Base-by-base conservation (phyloP, 176 grass and related monocot genomes). In the Panicum miliaceum region DNA sequence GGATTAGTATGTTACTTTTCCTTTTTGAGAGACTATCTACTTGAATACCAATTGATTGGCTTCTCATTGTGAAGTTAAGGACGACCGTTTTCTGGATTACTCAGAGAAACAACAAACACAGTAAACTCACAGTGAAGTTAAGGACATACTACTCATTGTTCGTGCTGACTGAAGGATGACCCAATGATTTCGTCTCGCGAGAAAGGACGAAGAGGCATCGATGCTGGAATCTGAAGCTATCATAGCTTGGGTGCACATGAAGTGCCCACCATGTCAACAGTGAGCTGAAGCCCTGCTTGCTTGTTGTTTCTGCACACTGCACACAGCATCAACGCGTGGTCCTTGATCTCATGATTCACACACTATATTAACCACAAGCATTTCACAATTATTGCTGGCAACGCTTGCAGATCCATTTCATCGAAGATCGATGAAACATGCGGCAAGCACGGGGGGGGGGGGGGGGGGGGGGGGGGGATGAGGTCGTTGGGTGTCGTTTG, bases 221-320 rank as follows among this genome's bases (percentile, higher is more conserved):
- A 73, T 73, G 26, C 8, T 15, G 4, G 26, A 19, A 51, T 51
- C 15, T 12, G 72, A 75, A 73, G 15, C 14, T 48, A 50, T 19
- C 25, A 19, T 73, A 51, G 15, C 23, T 1, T 52, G 25, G 25
- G 46, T 19, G 6, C 12, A 23, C 15, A 52, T 46, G 8, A 72
- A 72, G 69, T 72, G n/a, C 46, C 46, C 68, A 73, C 45, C 43
- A 35, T 32, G 26, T 2, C 47, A 52, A 29, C 69, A 72, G 69
- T 29, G 43, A 72, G 42, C 13, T 10, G 46, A 34, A 34, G 45
- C 26, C 2, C 69, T 29, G 8, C 57, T 23, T 25, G 56, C 0
- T 23, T 0, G 22, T 22, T 58, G 56, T 25, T 8, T 0, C 22
- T 57, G 53, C 20, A 57, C 7, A 57, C 22, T 57, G 53, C 20